Evolutionary conservation across 805 yeast genomes (phyloP), one percentile per base, ranked within the genome.

Genomic region (Dipodascus geniculatus): DNA sequence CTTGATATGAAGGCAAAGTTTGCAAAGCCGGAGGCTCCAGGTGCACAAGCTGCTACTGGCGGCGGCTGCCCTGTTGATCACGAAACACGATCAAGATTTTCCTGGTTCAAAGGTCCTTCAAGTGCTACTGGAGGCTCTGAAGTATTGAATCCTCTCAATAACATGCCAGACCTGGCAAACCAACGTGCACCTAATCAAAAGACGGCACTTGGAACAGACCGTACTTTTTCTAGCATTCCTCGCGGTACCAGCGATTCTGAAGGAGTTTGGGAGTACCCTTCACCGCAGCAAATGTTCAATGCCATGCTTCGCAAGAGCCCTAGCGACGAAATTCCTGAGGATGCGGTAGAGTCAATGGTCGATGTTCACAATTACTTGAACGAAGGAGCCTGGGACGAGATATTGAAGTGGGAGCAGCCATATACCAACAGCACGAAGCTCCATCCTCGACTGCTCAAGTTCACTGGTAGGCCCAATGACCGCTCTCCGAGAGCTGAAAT

Each of bases 251-350:
- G 66, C 14, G 74, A 71, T 1, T 74, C 72, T 8, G 81, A 80
- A 56, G 95, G 95, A 1, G 80, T 83, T 50, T 93, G 99, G 99
- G 99, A 93, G 70, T 93, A 93, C 66, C 99, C 99, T 1, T 87
- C 96, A 1, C 99, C 99, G 0, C 99, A 93, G 70, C 99, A 93
- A 67, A 93, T 93, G 99, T 82, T 89, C 60, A 90, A 91, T 64
- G 99, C 99, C 11, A 91, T 93, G 98, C 72, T 89, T 23, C 81
- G 91, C 58, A 93, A 93, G 71, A 96, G 96, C 20, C 91, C 93
- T 63, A 82, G 79, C 2, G 58, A 57, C 1, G 85, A 87, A 48
- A 79, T 91, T 52, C 95, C 91, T 2, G 98, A 90, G 66, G 96
- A 88, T 58, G 96, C 96, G 1, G 97, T 93, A 2, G 96, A 87